Conservation (phyloP, 2,329 filamentous ascomycete species). For the Elsinoe batatas region DNA sequence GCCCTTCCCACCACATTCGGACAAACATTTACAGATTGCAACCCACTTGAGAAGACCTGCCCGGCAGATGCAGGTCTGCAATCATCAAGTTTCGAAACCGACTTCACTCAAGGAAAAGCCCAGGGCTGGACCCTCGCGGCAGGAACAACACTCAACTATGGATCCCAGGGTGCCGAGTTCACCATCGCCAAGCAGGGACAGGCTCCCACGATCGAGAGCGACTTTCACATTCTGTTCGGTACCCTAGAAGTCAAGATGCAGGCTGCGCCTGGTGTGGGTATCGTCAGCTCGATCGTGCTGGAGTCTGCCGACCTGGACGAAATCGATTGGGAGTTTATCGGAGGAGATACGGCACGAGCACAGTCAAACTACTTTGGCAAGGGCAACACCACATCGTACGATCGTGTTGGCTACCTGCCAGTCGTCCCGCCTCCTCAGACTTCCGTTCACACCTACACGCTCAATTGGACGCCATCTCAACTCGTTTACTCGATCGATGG, state of each 20-base stretch:
- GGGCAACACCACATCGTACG: conserved; percentile 59
- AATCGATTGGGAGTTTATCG: conserved; percentile 77
- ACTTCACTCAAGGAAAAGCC: conserved; percentile 48
- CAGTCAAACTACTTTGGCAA: conserved; percentile 70
- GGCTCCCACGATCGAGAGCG: conserved; percentile 66
- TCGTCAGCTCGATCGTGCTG: conserved; percentile 73
- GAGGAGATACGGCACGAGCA: conserved; percentile 50
- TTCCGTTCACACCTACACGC: conserved; percentile 60
- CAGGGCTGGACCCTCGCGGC: conserved; percentile 51
- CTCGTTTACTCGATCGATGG: conserved; percentile 64
- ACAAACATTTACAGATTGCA: conserved; percentile 69
- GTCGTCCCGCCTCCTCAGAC: conserved; percentile 45
- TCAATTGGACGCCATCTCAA: conserved; percentile 58
- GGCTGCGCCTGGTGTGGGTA: conserved; percentile 61
- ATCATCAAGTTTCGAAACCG: conserved; percentile 40
- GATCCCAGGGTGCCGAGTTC: conserved; percentile 56
- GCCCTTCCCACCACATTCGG: conserved; percentile 45
- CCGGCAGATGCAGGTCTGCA: conserved; percentile 62
- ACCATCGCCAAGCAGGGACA: conserved; percentile 60
- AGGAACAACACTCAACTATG: conserved; percentile 55
- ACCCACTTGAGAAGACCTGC: conserved; percentile 64
- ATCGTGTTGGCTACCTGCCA: conserved; percentile 56
- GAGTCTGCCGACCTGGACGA: conserved; percentile 76
- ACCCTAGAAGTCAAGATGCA: conserved; percentile 68
- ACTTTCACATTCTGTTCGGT: conserved; percentile 80